These are phyloP conservation scores for Aureobasidium sp. DNA, from an alignment of 2,329 filamentous ascomycete genomes.

Conservation along the genomic window DNA sequence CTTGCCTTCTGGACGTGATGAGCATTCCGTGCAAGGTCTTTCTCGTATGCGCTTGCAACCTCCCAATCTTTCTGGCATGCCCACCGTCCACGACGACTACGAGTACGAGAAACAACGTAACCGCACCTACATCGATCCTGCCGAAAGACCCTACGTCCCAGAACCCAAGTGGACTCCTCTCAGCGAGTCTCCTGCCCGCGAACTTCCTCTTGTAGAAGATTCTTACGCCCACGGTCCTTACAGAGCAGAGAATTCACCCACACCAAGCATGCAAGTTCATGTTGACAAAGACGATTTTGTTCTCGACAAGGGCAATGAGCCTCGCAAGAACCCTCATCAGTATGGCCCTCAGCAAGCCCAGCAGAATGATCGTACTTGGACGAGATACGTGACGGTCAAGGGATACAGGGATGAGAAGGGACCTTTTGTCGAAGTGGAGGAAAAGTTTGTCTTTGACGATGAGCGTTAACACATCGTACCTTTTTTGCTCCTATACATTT, in stretches of 20 bases:
- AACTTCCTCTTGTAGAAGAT: neutral
- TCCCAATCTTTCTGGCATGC: neutral
- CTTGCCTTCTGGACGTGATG: neutral
- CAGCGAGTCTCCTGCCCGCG: conserved; percentile 8
- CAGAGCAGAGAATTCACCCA: neutral
- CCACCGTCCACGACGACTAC: neutral
- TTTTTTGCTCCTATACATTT: neutral
- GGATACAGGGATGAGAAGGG: conserved; percentile 4
- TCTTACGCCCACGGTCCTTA: conserved; percentile 6
- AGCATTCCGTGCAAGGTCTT: neutral
- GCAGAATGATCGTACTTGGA: neutral
- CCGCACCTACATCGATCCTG: neutral
- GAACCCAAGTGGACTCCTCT: conserved; percentile 1
- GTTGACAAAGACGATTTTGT: neutral
- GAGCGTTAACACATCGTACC: neutral
- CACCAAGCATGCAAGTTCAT: conserved; percentile 9
- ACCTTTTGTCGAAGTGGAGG: conserved; percentile 7
- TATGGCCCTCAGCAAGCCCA: no score
- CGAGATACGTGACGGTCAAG: conserved; percentile 1
- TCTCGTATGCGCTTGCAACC: neutral
- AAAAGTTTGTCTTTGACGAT: conserved; percentile 9
- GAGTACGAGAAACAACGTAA: neutral
- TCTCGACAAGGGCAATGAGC: neutral
- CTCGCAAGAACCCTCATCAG: no score
- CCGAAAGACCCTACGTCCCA: neutral